A percentile compares a stretch with the other conserved stretches of the same genome.
Conservation (phyloP, 1,284 basidiomycete genomes). For the Exobasidium cylindrosporum region DNA sequence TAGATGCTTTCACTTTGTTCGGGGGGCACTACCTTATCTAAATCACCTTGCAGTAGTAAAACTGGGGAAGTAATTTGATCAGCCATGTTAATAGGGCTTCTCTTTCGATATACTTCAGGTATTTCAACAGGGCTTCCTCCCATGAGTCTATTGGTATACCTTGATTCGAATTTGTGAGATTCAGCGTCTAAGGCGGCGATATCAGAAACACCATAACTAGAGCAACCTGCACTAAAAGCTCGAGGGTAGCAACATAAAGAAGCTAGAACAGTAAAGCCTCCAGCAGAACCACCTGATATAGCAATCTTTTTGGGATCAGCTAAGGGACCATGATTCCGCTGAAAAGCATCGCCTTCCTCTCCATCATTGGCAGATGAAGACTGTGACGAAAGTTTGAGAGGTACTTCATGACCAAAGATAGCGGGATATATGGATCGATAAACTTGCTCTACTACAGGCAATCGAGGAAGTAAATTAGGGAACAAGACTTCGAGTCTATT, state of each 20-base stretch:
- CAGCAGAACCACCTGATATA: constrained; percentile 16
- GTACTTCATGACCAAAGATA: constrained; percentile 13
- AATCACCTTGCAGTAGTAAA: constrained; percentile 62
- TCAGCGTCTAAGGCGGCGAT: constrained; percentile 59
- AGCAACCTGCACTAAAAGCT: constrained; percentile 59
- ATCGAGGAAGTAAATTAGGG: constrained; percentile 30
- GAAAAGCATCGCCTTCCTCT: neutral
- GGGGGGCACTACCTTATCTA: constrained; percentile 64
- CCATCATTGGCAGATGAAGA: neutral
- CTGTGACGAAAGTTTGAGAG: neutral
- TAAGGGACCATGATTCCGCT: neutral
- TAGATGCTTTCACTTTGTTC: constrained; percentile 60
- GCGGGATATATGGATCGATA: constrained; percentile 24
- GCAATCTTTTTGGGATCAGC: constrained; percentile 16
- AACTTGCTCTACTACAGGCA: constrained; percentile 20
- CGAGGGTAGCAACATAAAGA: constrained; percentile 54
- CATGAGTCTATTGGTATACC: constrained; percentile 62
- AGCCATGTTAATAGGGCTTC: constrained; percentile 62
- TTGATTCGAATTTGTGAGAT: constrained; percentile 68
- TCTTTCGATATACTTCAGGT: constrained; percentile 60
- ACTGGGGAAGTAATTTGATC: constrained; percentile 62
- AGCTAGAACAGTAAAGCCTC: constrained; percentile 37
- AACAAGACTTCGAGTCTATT: constrained; percentile 20
- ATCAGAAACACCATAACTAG: constrained; percentile 64
- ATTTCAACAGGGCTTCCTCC: constrained; percentile 61